A percentile compares a stretch with the other conserved stretches of the same genome.
Evolutionary conservation across 139 green algal genomes (phyloP).

Genomic region (Astrephomene gubernaculifera): DNA sequence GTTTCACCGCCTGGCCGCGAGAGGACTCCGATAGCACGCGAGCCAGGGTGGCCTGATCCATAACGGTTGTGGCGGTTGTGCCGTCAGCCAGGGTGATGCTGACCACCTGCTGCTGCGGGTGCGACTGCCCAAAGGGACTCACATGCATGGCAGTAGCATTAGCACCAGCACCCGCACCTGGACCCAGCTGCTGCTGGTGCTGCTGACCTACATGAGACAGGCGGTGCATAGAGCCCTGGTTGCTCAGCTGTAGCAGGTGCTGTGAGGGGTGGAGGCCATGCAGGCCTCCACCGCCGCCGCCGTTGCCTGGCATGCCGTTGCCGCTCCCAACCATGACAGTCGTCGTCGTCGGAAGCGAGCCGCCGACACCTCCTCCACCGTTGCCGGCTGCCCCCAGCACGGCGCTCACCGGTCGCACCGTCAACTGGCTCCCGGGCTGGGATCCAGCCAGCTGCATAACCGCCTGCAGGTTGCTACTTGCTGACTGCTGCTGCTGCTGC

Average conservation of each 20-base stretch:
- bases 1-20: not conserved
- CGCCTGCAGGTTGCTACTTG: not conserved
- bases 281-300: not conserved
- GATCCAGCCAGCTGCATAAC: not conserved
- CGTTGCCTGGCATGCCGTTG: not conserved
- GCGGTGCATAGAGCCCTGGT: too few species aligned
- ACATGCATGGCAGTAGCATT: too few species aligned
- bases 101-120: constrained; percentile 19
- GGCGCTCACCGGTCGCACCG: not conserved
- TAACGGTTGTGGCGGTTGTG: constrained; percentile 19
- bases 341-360: too few species aligned
- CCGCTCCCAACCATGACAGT: not conserved
- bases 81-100: constrained; percentile 41
- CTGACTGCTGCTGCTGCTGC: not conserved
- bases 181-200: not conserved
- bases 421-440: not conserved
- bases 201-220: not conserved
- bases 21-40: constrained; percentile 28
- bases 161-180: too few species aligned
- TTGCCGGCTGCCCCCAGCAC: too few species aligned
- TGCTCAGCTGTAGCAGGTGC: too few species aligned
- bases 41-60: constrained; percentile 16
- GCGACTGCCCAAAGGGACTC: too few species aligned
- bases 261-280: too few species aligned
- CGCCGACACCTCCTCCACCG: too few species aligned